Conservation (phyloP, 2,329 filamentous ascomycete species). For the Aspergillus unguis region DNA sequence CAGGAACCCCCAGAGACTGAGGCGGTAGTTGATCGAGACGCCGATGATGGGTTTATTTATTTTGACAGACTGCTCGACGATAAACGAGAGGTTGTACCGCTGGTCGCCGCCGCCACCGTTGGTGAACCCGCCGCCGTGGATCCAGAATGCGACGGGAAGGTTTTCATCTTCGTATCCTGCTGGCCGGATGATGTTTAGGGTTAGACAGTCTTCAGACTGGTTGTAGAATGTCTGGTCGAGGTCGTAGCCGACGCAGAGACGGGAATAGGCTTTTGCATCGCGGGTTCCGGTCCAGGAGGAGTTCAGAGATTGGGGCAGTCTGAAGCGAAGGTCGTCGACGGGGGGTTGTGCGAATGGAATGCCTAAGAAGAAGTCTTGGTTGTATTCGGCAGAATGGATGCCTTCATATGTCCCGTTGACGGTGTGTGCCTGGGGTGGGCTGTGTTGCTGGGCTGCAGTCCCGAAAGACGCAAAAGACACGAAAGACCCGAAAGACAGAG, state of each 20-base stretch:
- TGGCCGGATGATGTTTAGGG: slow-evolving; percentile 22
- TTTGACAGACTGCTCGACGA: slow-evolving; percentile 52
- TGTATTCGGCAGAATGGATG: slow-evolving; percentile 6
- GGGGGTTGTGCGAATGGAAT: slow-evolving; percentile 20
- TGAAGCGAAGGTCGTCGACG: slow-evolving; percentile 7
- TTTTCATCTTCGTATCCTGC: neutral
- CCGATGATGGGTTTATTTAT: slow-evolving; percentile 50
- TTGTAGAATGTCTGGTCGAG: slow-evolving; percentile 5
- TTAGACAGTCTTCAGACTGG: slow-evolving; percentile 22
- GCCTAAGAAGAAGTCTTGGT: slow-evolving; percentile 21
- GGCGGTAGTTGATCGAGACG: slow-evolving; percentile 52
- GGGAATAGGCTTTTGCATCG: slow-evolving; percentile 9
- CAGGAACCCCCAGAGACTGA: slow-evolving; percentile 51
- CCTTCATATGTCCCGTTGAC: slow-evolving; percentile 15
- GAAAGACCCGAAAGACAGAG: no score
- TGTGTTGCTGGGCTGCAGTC: no score
- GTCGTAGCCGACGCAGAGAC: slow-evolving; percentile 3
- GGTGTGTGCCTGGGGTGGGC: no score
- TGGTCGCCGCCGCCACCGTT: slow-evolving; percentile 25
- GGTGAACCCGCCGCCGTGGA: slow-evolving; percentile 40
- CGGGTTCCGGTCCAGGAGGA: slow-evolving; percentile 3
- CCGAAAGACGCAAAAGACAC: no score
- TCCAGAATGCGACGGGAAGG: slow-evolving; percentile 21
- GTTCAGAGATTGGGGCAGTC: slow-evolving; percentile 11
- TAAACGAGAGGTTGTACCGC: slow-evolving; percentile 57